Base-by-base conservation (phyloP, 768 basidiomycete species). In the Auriscalpium microsporum region DNA sequence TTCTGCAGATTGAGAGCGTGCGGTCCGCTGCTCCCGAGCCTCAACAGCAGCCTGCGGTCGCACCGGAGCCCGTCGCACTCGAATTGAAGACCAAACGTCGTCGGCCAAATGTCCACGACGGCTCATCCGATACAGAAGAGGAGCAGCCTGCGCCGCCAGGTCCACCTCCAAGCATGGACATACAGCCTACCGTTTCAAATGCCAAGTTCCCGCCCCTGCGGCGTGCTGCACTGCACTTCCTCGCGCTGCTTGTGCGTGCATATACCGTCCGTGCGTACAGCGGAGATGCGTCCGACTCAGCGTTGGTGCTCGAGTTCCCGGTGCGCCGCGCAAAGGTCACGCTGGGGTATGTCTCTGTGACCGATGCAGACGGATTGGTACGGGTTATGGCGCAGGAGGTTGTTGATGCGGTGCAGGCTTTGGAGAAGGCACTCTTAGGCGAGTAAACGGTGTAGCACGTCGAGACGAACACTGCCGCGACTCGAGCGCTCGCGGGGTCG, bases 161-260 rank as follows among this genome's bases (percentile, higher is more conserved):
- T 19, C 57, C 34, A 37, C 50, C 16, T 19, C 62, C 57, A 23
- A 73, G 68, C 13, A 79, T 83, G 67, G 83, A 87, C 66, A 64
- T 71, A 2, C 71, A 83, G 37, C 86, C 89, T 10, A 79, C 80
- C 0, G 74, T 79, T 0, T 70, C 70, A 3, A 72, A 84, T 61
- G 58, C 86, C 0, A 90, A 84, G 65, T 76, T 89, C 48, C 90
- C 94, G 1, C 78, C 90, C 1, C 72, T 97, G 4, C 81, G 94
- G 35, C 86, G 95, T 44, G 85, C 90, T 1, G 92, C 90, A 0
- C 65, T 96, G n/a, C 84, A 94, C 62, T 86, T 96, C 66, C 74
- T 95, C 45, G 75, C 82, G 0, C 64, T 85, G 9, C 72, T 93
- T 35, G 67, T 92, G n/a, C 76, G 78, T n/a, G 78, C 84, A 44